A percentile compares a stretch with the other conserved stretches of the same genome.
phyloP scores from a whole-genome alignment of 2,329 filamentous ascomycete genomes.

The Microcyclosporella mali region DNA sequence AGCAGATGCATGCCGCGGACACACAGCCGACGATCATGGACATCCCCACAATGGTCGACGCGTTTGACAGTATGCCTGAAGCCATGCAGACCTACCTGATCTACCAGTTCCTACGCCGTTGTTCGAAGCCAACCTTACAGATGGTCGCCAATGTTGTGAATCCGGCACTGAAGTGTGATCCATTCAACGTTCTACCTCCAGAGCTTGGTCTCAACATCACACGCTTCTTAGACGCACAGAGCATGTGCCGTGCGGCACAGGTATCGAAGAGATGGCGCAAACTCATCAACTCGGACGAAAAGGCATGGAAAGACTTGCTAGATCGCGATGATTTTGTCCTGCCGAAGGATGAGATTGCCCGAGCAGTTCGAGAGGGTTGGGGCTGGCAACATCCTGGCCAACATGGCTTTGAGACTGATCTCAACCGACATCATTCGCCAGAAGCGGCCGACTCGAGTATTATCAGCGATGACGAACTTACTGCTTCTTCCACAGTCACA shows the following conservation, averaged over 20 bases:
- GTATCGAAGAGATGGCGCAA: conserved; percentile 93
- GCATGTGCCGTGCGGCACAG: conserved; percentile 82
- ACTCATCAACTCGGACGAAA: conserved; percentile 87
- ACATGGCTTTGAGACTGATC: conserved; percentile 72
- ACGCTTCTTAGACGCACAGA: conserved; percentile 75
- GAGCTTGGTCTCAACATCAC: conserved; percentile 86
- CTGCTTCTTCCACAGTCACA: conserved; percentile 23
- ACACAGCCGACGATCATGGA: conserved; percentile 54
- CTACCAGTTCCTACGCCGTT: conserved; percentile 87
- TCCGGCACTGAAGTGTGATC: conserved; percentile 90
- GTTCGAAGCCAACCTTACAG: conserved; percentile 79
- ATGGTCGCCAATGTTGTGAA: conserved; percentile 88
- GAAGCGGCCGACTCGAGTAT: conserved; percentile 17
- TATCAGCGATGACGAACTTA: conserved; percentile 28
- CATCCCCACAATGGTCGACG: conserved; percentile 78
- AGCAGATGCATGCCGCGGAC: conserved; percentile 8
- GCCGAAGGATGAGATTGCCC: conserved; percentile 73
- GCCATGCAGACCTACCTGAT: conserved; percentile 94
- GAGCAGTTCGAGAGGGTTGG: conserved; percentile 87
- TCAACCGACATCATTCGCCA: conserved; percentile 51
- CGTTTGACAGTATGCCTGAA: conserved; percentile 83
- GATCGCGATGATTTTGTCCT: conserved; percentile 76
- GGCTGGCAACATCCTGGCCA: conserved; percentile 80
- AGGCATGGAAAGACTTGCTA: conserved; percentile 89
- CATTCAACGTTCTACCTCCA: conserved; percentile 72